Percentiles rank a stretch among this genome's conserved stretches.
These are phyloP conservation scores for Eremochloa ophiuroides DNA, from an alignment of 176 grass and related monocot genomes.

Conservation along the genomic window DNA sequence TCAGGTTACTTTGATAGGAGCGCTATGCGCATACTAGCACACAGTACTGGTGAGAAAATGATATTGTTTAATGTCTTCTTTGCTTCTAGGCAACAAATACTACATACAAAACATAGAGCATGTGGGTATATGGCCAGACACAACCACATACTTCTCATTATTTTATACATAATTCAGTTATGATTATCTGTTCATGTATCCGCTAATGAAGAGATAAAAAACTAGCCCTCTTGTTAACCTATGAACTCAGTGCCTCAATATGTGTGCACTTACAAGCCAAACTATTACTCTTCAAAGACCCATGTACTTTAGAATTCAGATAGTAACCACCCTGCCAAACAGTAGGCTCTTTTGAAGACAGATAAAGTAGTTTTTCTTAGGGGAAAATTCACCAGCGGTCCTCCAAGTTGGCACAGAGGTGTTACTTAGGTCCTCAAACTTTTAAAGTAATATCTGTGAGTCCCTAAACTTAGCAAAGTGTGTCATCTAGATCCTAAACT, in stretches of 20 bases:
- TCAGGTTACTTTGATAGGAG: neutral
- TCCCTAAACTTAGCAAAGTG: too few relatives aligned
- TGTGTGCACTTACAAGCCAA: neutral
- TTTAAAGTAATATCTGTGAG: too few relatives aligned
- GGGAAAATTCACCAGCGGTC: too few relatives aligned
- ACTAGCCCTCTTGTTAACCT: neutral
- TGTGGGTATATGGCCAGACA: neutral
- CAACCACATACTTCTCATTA: neutral
- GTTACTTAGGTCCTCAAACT: too few relatives aligned
- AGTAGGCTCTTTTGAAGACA: neutral
- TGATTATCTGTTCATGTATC: neutral
- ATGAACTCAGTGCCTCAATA: neutral
- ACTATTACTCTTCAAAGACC: neutral
- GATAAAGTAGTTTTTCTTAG: slow-evolving; percentile 9
- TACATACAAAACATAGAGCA: neutral
- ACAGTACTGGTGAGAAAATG: neutral
- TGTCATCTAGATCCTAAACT: too few relatives aligned
- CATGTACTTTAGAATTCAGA: neutral
- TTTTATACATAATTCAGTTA: neutral
- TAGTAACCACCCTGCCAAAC: neutral
- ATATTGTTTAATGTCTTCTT: neutral
- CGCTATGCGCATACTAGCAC: neutral
- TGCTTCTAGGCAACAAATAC: neutral
- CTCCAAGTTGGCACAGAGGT: too few relatives aligned
- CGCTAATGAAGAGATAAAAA: neutral